These are phyloP conservation scores for Candida anglica DNA, from an alignment of 805 yeast genomes.

Conservation along the genomic window DNA sequence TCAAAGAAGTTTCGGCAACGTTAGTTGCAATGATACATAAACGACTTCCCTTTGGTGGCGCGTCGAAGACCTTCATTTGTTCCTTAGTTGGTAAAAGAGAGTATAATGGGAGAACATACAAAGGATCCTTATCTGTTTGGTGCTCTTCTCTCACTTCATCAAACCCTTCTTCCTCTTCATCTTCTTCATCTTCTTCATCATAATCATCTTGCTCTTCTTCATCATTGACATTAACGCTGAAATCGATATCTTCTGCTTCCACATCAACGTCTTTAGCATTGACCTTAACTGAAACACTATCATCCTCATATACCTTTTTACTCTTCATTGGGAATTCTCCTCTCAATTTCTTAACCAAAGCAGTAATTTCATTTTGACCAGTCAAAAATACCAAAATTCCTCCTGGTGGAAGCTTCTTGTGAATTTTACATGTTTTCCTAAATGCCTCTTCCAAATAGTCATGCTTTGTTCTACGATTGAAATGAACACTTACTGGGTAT, in stretches of 20 bases:
- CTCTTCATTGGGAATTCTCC: constrained; percentile 60
- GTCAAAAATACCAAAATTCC: constrained; percentile 90
- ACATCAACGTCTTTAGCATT: constrained; percentile 60
- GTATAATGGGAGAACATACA: constrained; percentile 88
- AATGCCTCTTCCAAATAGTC: constrained; percentile 87
- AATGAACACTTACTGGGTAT: constrained; percentile 88
- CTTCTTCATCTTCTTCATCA: constrained; percentile 50
- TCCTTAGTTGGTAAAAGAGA: constrained; percentile 91
- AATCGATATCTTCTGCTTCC: constrained; percentile 88
- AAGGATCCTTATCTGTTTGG: constrained; percentile 70
- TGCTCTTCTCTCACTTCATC: constrained; percentile 71
- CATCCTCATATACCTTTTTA: constrained; percentile 25
- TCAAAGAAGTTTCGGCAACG: constrained; percentile 95
- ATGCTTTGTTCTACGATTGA: constrained; percentile 71
- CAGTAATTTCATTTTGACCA: constrained; percentile 88
- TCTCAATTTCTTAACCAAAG: constrained; percentile 66
- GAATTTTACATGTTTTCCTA: constrained; percentile 82
- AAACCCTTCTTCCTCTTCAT: constrained; percentile 59
- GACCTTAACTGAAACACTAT: constrained; percentile 33
- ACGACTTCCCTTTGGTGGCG: constrained; percentile 82
- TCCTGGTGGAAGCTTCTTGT: constrained; percentile 83
- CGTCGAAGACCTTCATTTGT: constrained; percentile 87
- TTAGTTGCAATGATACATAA: constrained; percentile 94
- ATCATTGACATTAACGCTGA: constrained; percentile 44
- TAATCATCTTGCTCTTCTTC: constrained; percentile 40